These are phyloP conservation scores for Xerocomellus intermedius DNA, from an alignment of 768 basidiomycete genomes.

Conservation along the genomic window DNA sequence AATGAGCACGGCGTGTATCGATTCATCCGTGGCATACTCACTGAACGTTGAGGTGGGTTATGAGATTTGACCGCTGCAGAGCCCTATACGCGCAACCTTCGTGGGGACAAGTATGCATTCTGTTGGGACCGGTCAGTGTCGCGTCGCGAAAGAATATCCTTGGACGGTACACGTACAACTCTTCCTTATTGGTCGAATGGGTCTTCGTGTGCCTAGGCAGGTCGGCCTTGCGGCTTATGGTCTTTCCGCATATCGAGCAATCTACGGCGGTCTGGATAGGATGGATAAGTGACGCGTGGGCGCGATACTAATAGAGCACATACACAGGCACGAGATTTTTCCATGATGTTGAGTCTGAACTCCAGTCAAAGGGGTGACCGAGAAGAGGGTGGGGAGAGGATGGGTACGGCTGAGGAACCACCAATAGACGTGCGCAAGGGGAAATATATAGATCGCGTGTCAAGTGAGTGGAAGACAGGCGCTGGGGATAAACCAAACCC, in stretches of 20 bases:
- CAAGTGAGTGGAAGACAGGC: background rate
- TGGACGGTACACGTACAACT: constrained; percentile 15
- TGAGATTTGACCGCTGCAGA: constrained; percentile 30
- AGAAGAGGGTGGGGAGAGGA: background rate
- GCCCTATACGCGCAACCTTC: constrained; percentile 20
- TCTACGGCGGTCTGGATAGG: background rate
- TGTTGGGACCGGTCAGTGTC: constrained; percentile 11
- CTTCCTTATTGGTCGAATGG: constrained; percentile 24
- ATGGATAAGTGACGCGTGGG: background rate
- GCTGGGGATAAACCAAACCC: background rate
- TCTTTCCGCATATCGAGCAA: constrained; percentile 16
- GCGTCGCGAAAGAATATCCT: background rate
- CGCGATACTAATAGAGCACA: background rate
- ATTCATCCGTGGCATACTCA: constrained; percentile 14
- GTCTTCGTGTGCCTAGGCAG: constrained; percentile 27
- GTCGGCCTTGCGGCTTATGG: constrained; percentile 26
- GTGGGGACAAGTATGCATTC: constrained; percentile 25
- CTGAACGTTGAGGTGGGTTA: constrained; percentile 30
- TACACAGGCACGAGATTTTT: constrained; percentile 5
- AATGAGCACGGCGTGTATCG: background rate
- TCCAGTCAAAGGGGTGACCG: background rate
- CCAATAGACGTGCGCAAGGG: background rate
- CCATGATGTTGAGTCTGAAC: background rate
- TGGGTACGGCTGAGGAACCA: background rate
- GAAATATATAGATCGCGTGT: background rate